These are phyloP conservation scores for Globisporangium mamillatum DNA, from an alignment of 352 stramenopile species.

Conservation along the genomic window DNA sequence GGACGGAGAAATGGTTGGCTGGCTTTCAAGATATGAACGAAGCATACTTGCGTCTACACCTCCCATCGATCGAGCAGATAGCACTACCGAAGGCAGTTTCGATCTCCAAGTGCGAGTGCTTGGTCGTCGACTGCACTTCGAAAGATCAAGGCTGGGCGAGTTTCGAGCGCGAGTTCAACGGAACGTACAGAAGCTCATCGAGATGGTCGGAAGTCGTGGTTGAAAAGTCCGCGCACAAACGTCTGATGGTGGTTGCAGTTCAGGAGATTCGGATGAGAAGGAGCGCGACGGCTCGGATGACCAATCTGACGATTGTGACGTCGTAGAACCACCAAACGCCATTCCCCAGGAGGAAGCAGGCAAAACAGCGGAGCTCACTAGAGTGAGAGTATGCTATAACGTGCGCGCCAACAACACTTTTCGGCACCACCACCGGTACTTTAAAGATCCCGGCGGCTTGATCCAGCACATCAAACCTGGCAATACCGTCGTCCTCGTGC, in stretches of 20 bases:
- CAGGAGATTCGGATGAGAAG: neutral
- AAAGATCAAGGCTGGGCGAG: constrained; percentile 70
- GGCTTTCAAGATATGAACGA: constrained; percentile 44
- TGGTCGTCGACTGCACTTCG: constrained; percentile 55
- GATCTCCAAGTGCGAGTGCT: constrained; percentile 30
- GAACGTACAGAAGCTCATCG: constrained; percentile 48
- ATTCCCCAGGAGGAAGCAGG: neutral
- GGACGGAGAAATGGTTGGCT: neutral
- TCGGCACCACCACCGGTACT: neutral
- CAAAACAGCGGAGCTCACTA: neutral
- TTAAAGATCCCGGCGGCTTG: neutral
- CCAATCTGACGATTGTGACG: neutral
- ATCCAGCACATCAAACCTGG: neutral
- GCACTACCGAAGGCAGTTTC: constrained; percentile 36
- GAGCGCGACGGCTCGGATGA: neutral
- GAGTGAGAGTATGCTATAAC: neutral
- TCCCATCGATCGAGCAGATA: constrained; percentile 34
- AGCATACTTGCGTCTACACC: constrained; percentile 39
- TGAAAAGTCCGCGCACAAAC: constrained; percentile 16
- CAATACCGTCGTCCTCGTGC: neutral
- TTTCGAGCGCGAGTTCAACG: constrained; percentile 34
- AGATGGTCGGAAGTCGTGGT: constrained; percentile 62
- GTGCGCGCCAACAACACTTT: neutral
- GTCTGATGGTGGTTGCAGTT: neutral
- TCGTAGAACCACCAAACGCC: neutral